Conservation (phyloP, 768 basidiomycete genomes). For the Boletus coccyginus region DNA sequence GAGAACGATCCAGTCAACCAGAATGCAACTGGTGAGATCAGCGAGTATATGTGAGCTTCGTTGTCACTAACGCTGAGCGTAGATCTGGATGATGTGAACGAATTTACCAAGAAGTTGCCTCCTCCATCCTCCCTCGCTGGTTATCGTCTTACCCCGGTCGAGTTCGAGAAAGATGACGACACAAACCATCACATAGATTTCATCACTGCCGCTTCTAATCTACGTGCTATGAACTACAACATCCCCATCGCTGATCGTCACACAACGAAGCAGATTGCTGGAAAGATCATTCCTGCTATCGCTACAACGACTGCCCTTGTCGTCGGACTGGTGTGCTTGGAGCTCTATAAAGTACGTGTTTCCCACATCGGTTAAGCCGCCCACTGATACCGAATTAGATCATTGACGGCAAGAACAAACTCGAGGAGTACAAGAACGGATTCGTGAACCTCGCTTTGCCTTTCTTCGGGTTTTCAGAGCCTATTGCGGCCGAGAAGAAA, state of each 20-base stretch:
- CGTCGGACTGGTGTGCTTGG: constrained; percentile 92
- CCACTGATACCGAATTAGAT: constrained; percentile 48
- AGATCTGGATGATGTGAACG: constrained; percentile 52
- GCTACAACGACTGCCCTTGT: constrained; percentile 97
- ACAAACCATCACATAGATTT: constrained; percentile 98
- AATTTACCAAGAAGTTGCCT: constrained; percentile 70
- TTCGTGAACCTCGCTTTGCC: constrained; percentile 97
- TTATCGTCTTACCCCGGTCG: constrained; percentile 92
- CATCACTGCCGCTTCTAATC: constrained; percentile 95
- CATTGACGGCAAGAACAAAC: constrained; percentile 90
- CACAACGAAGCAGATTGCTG: constrained; percentile 95
- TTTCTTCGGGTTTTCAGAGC: constrained; percentile 99
- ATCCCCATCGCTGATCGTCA: constrained; percentile 87
- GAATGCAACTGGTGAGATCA: constrained; percentile 27
- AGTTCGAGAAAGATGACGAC: constrained; percentile 99
- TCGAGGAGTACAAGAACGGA: constrained; percentile 97
- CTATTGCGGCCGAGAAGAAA: constrained; percentile 82
- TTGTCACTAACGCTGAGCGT: constrained; percentile 4
- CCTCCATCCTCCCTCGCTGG: constrained; percentile 90
- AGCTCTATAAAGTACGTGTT: constrained; percentile 84
- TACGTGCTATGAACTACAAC: constrained; percentile 92
- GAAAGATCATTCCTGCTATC: constrained; percentile 99
- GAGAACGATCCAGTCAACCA: constrained; percentile 87
- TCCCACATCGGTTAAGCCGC: neutral
- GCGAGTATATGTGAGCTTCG: neutral